Base-by-base conservation (phyloP, 225 moss, liverwort and hornwort species). In the Polytrichum commune region DNA sequence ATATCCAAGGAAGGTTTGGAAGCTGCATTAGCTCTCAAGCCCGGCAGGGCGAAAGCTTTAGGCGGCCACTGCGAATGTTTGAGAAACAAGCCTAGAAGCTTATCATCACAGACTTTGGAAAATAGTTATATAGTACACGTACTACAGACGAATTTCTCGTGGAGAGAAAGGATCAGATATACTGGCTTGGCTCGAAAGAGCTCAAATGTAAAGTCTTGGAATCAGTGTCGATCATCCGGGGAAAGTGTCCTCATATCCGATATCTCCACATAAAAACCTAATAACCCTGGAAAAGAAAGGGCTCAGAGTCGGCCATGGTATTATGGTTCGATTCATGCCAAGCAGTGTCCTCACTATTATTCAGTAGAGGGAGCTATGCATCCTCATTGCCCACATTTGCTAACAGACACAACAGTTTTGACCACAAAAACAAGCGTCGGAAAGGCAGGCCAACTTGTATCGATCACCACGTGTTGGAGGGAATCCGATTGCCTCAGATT, bases 281-380 rank as follows among this genome's bases (percentile, higher is more conserved):
- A 13, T 6, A 58, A 3, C 0, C 7, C 2, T 58, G 20, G 30
- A 63, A 28, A 23, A 16, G 16, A 13, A 18, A 63, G 7, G 6
- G 26, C 63, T 63, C 28, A 63, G 63, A 26, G 63, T 27, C 28
- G 63, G 63, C 63, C 63, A 63, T 63, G 63, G 63, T 63, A 38
- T 66, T 74, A 22, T 73, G 82, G 79, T 77, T 82, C 79, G 82
- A 85, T 82, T 75, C 77, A 77, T 79, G 79, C 81, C 82, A 85
- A 76, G 79, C 85, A 1, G 0, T 79, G 26, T 81, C 85, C 84
- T 85, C 85, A 85, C 60, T 75, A 0, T 0, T 67, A 67, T 20
- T 85, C 82, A 79, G 78, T 46, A 86, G 80, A 63, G 63, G 63
- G 63, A 63, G 63, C 28, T 63, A 18, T 63, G 63, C 29, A 63